phyloP scores from a whole-genome alignment of 208 protist genomes.

The Jaenimonas drosophilae region DNA sequence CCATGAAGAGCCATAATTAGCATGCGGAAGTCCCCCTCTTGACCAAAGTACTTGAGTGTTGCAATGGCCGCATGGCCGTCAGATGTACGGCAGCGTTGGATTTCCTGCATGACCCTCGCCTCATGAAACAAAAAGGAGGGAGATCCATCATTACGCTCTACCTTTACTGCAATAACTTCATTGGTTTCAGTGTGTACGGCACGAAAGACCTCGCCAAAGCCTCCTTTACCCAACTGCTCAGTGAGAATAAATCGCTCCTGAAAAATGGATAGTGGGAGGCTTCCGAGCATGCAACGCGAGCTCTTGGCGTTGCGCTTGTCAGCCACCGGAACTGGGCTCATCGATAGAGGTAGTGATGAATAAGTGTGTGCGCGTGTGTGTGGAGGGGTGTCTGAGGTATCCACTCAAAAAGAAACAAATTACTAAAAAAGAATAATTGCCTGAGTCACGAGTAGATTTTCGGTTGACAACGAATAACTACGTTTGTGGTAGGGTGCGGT shows the following conservation, averaged over 20 bases:
- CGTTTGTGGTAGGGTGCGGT: no score
- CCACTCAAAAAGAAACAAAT: no score
- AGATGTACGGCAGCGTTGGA: constrained; percentile 45
- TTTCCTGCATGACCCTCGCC: constrained; percentile 87
- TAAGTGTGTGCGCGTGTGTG: background rate
- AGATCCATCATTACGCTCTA: constrained; percentile 76
- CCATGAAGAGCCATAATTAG: constrained; percentile 99
- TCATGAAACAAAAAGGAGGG: constrained; percentile 97
- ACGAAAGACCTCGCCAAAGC: constrained; percentile 97
- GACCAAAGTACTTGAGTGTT: constrained; percentile 93
- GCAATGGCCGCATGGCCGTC: constrained; percentile 88
- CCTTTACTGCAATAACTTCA: constrained; percentile 56
- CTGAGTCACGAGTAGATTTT: no score
- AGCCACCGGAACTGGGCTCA: no score
- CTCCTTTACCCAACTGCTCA: constrained; percentile 90
- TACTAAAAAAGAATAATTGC: no score
- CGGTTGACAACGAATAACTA: no score
- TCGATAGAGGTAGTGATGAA: no score
- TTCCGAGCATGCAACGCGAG: background rate
- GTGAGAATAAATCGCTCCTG: constrained; percentile 58
- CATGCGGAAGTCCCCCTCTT: constrained; percentile 97
- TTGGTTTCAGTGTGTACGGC: constrained; percentile 46
- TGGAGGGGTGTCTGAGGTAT: background rate
- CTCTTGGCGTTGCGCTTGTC: background rate
- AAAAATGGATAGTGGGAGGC: constrained; percentile 26